A percentile compares a stretch with the other conserved stretches of the same genome.
These are phyloP conservation scores for Glarea lozoyensis DNA, from an alignment of 495 filamentous ascomycete species.

Conservation along the genomic window DNA sequence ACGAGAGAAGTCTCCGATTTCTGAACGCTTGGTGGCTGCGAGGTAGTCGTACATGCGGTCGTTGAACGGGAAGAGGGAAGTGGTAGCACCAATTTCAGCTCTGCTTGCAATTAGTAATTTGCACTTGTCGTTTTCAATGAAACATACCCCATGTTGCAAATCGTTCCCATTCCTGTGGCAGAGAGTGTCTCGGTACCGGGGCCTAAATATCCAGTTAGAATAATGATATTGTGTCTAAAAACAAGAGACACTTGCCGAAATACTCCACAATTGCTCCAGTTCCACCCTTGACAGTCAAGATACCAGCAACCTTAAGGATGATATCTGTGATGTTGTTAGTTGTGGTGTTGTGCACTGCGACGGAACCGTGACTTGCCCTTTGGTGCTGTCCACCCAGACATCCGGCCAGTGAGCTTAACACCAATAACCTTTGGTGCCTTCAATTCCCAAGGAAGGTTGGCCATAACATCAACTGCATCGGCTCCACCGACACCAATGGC, in stretches of 20 bases:
- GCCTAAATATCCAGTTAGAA: constrained; percentile 34
- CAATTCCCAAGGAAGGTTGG: constrained; percentile 93
- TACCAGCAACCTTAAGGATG: constrained; percentile 96
- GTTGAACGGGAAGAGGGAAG: constrained; percentile 98
- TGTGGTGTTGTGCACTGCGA: background rate
- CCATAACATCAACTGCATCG: constrained; percentile 98
- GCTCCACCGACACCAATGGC: constrained; percentile 98
- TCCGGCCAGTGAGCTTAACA: constrained; percentile 81
- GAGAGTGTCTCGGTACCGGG: constrained; percentile 65
- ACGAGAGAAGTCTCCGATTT: constrained; percentile 85
- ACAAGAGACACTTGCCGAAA: constrained; percentile 23
- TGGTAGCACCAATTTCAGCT: constrained; percentile 93
- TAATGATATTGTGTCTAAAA: background rate
- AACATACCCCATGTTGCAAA: constrained; percentile 74
- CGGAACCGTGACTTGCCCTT: constrained; percentile 48
- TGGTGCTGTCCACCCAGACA: constrained; percentile 90
- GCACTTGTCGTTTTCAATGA: no score
- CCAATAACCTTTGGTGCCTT: constrained; percentile 98
- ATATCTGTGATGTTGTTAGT: constrained; percentile 51
- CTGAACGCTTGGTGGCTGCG: constrained; percentile 78
- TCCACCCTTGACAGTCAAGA: constrained; percentile 95
- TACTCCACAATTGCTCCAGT: constrained; percentile 97
- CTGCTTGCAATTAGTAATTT: no score
- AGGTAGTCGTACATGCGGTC: constrained; percentile 97
- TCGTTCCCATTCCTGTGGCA: constrained; percentile 58